Base-by-base conservation (phyloP, 192 early-diverging fungal species). In the Linnemannia schmuckeri region DNA sequence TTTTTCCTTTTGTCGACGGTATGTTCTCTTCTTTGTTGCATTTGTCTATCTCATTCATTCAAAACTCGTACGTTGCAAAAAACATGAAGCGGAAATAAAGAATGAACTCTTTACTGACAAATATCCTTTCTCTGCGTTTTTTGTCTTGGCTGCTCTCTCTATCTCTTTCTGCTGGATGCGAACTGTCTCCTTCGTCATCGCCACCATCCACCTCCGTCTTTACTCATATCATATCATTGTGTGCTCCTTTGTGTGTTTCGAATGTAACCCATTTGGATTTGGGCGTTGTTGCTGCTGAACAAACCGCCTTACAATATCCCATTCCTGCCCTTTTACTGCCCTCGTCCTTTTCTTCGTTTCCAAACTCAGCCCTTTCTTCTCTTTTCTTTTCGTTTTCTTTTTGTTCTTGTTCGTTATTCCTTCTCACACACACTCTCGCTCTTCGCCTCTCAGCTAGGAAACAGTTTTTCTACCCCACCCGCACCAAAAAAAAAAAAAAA, bases 71-170 rank as follows among this genome's bases (percentile, higher is more conserved):
- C 15, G 44, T 3, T 15, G 44, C 44, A 46, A 46, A 46, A 13
- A 46, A 46, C 24, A 27, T 74, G 40, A 22, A 37, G 37, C 37
- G 37, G 3, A 12, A 0, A 73, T 15, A n/a, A n/a, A 30, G 22
- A 73, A 73, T 73, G 72, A 73, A 38, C 1, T 9, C 41, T 30
- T 13, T 13, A 73, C 44, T 73, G 47, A 73, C 72, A 38, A 30
- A 10, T 47, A 17, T 35, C 2, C 33, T 37, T 75, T 4, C 74
- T 55, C 54, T 52, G 15, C 54, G 37, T 46, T 55, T 24, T 52
- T 54, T 75, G 37, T 55, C 40, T 37, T 37, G 37, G 37, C 37
- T 37, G 37, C 33, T n/a, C 33, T 18, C 54, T 38, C 47, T 75
- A 6, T 61, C 2, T 37, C 38, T 61, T 22, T 38, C n/a, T n/a